Conservation (phyloP, 192 early-diverging fungal species). For the Kappamyces sp. region DNA sequence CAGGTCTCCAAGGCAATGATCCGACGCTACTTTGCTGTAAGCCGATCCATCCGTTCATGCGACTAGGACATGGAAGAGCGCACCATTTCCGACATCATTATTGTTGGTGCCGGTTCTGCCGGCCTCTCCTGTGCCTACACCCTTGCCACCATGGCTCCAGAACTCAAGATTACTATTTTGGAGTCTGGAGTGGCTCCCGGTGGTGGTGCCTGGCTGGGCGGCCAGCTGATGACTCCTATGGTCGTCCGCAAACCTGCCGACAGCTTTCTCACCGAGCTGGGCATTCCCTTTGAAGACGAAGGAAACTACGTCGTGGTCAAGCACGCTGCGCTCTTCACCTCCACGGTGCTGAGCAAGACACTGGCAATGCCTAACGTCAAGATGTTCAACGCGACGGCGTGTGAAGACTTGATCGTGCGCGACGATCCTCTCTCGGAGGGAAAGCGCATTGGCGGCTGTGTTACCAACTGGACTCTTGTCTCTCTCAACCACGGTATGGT, state of each 20-base stretch:
- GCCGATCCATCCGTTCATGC: conserved; percentile 19
- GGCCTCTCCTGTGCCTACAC: conserved; percentile 65
- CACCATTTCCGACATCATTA: conserved; percentile 63
- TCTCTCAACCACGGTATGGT: conserved; percentile 48
- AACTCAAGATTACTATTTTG: conserved; percentile 63
- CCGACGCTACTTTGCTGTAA: conserved; percentile 60
- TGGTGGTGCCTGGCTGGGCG: conserved; percentile 69
- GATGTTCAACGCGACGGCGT: conserved; percentile 70
- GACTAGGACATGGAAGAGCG: conserved; percentile 29
- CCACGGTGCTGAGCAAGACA: conserved; percentile 62
- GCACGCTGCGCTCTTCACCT: conserved; percentile 68
- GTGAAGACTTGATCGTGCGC: conserved; percentile 64
- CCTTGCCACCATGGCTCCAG: conserved; percentile 52
- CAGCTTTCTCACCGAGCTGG: conserved; percentile 56
- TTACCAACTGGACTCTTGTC: conserved; percentile 72
- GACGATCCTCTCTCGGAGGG: conserved; percentile 32
- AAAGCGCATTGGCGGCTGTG: conserved; percentile 55
- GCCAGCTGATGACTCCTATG: conserved; percentile 67
- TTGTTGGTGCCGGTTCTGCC: conserved; percentile 54
- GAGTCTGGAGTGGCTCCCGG: conserved; percentile 65
- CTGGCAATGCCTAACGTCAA: conserved; percentile 58
- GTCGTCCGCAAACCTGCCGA: conserved; percentile 67
- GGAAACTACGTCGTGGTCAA: conserved; percentile 68
- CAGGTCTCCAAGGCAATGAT: conserved; percentile 60
- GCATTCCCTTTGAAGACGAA: conserved; percentile 64